These are phyloP conservation scores for Aureobasidium sp. DNA, from an alignment of 2,329 filamentous ascomycete genomes.

Conservation along the genomic window DNA sequence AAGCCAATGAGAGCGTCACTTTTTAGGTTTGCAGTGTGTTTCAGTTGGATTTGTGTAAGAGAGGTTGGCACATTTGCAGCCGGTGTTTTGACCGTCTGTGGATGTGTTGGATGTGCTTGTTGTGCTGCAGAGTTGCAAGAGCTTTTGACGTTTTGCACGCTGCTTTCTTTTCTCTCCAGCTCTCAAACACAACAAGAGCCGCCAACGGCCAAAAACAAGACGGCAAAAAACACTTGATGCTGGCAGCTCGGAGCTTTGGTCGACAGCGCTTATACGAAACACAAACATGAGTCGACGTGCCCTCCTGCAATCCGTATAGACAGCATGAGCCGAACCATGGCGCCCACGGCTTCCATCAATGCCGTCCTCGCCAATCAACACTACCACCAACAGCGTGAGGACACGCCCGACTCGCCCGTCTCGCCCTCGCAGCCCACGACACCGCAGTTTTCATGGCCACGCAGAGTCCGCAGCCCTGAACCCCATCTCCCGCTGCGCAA, in stretches of 20 bases:
- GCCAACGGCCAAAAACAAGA: neutral
- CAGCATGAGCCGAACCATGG: neutral
- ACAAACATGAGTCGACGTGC: neutral
- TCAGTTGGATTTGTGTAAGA: neutral
- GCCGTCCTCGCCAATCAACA: constrained; percentile 4
- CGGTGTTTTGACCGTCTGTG: neutral
- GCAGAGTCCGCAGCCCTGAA: constrained; percentile 27
- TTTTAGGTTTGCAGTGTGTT: neutral
- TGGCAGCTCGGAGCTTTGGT: neutral
- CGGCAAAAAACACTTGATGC: neutral
- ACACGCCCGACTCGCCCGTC: neutral
- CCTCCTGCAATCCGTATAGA: neutral
- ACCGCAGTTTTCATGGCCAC: constrained; percentile 11
- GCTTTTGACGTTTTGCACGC: neutral
- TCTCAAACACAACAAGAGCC: neutral
- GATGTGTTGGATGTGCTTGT: neutral
- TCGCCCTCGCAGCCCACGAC: constrained; percentile 2
- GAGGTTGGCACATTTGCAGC: neutral
- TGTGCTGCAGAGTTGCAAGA: neutral
- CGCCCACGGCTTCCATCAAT: constrained; percentile 10
- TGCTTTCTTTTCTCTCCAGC: neutral
- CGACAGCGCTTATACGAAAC: constrained; percentile 8
- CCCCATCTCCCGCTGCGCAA: constrained; percentile 37
- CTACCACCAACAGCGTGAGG: neutral
- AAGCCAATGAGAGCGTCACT: neutral